These are phyloP conservation scores for Emydomyces testavorans DNA, from an alignment of 2,329 filamentous ascomycete species.

Conservation along the genomic window DNA sequence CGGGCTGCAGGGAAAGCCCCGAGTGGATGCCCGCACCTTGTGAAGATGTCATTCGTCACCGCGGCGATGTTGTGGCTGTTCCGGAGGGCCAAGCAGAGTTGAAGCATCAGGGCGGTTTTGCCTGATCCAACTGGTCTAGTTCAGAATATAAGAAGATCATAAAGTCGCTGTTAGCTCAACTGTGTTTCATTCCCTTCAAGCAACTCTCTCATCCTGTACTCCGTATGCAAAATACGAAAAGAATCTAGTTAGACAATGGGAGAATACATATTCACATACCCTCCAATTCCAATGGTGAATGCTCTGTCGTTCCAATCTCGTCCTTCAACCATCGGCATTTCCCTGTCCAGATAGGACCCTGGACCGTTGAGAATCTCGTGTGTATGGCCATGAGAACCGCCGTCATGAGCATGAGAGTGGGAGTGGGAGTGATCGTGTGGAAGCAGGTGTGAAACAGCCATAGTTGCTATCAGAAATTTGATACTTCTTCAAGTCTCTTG, in stretches of 20 bases:
- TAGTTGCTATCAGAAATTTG: background rate
- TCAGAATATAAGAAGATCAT: background rate
- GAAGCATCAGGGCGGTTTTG: slow-evolving; percentile 94
- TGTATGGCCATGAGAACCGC: slow-evolving; percentile 69
- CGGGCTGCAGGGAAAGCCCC: background rate
- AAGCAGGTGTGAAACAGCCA: slow-evolving; percentile 1
- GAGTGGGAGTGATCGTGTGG: slow-evolving; percentile 11
- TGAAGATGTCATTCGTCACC: slow-evolving; percentile 99
- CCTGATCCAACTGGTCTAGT: slow-evolving; percentile 83
- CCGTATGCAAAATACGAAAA: background rate
- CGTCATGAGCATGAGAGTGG: slow-evolving; percentile 39
- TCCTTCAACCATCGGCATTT: slow-evolving; percentile 87
- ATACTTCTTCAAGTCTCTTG: background rate
- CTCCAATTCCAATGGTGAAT: slow-evolving; percentile 96
- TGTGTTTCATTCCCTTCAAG: background rate
- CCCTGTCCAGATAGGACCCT: slow-evolving; percentile 75
- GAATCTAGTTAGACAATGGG: too few relatives aligned
- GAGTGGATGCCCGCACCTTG: slow-evolving; percentile 40
- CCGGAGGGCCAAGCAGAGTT: slow-evolving; percentile 75
- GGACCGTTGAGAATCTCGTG: slow-evolving; percentile 93
- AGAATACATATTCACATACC: slow-evolving; percentile 52
- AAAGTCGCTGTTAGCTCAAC: background rate
- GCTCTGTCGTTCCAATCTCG: slow-evolving; percentile 78
- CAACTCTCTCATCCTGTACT: background rate
- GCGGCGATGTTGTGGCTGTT: slow-evolving; percentile 75